A percentile compares a stretch with the other conserved stretches of the same genome.
Evolutionary conservation across 208 protist species (phyloP).

Genomic region (Leishmania guyanensis): DNA sequence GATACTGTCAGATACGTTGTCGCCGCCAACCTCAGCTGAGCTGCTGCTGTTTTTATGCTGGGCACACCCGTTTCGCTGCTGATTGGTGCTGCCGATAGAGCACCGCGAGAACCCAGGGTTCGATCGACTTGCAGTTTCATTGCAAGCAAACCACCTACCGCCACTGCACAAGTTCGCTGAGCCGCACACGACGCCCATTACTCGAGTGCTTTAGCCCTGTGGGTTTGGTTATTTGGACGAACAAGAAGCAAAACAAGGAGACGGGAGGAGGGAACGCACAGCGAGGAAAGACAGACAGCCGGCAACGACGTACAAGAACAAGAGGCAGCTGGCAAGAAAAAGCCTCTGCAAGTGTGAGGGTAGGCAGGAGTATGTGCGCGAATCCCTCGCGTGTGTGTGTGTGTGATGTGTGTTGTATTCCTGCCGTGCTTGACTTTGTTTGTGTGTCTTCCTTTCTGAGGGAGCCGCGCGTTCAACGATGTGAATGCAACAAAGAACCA

Average conservation of each 20-base stretch:
- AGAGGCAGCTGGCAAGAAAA: not conserved
- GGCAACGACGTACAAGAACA: not conserved
- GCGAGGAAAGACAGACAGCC: not conserved
- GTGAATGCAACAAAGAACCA: too few relatives aligned
- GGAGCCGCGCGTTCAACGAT: too few relatives aligned
- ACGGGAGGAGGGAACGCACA: not conserved
- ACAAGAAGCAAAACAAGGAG: not conserved
- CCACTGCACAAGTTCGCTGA: not conserved
- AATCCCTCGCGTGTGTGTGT: not conserved
- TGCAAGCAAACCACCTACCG: not conserved
- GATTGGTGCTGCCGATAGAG: not conserved
- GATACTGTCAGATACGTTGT: not conserved
- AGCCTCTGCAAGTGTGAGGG: not conserved
- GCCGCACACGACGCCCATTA: constrained; percentile 10
- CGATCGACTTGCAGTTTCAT: not conserved
- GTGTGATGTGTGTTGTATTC: not conserved
- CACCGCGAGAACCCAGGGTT: not conserved
- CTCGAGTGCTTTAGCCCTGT: not conserved
- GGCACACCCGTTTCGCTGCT: not conserved
- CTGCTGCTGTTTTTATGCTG: constrained; percentile 10
- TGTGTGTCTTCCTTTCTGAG: too few relatives aligned
- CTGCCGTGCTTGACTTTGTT: too few relatives aligned
- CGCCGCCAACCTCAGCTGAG: not conserved
- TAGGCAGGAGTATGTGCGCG: not conserved
- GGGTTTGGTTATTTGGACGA: not conserved